Evolutionary conservation across 768 basidiomycete species (phyloP).

Genomic region (Heimioporus sp.): DNA sequence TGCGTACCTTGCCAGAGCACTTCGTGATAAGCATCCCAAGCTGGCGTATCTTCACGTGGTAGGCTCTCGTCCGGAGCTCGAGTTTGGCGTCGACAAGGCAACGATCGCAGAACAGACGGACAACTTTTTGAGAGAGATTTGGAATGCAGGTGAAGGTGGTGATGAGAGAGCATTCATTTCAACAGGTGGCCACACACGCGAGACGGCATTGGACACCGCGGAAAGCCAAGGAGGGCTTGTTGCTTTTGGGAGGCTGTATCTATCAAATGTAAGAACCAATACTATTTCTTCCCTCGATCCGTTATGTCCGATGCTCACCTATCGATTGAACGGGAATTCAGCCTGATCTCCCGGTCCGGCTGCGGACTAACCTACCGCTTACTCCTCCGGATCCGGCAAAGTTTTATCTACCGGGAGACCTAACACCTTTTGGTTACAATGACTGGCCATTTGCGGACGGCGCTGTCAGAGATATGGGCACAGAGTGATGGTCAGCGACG

Average conservation of each 20-base stretch:
- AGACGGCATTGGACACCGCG: slow-evolving; percentile 35
- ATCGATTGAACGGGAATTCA: neutral
- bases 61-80: slow-evolving; percentile 28
- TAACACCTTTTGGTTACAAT: slow-evolving; percentile 27
- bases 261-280: slow-evolving; percentile 35
- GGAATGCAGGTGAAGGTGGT: slow-evolving; percentile 9
- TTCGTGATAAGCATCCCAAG: slow-evolving; percentile 29
- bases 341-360: slow-evolving; percentile 34
- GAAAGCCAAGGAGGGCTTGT: slow-evolving; percentile 24
- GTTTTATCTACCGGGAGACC: slow-evolving; percentile 26
- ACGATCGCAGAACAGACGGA: slow-evolving; percentile 15
- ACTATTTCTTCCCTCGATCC: neutral
- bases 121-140: slow-evolving; percentile 26
- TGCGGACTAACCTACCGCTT: slow-evolving; percentile 22
- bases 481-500: neutral
- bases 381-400: slow-evolving; percentile 14
- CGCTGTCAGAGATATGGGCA: neutral
- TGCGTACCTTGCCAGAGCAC: slow-evolving; percentile 27
- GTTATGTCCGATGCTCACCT: too few relatives aligned
- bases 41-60: slow-evolving; percentile 44
- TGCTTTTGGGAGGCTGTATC: slow-evolving; percentile 37
- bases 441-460: slow-evolving; percentile 28
- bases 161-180: slow-evolving; percentile 30
- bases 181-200: slow-evolving; percentile 43
- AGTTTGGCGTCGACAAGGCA: neutral